These are phyloP conservation scores for Rubus parviflorus DNA, from an alignment of 306 rosid species.

Conservation along the genomic window DNA sequence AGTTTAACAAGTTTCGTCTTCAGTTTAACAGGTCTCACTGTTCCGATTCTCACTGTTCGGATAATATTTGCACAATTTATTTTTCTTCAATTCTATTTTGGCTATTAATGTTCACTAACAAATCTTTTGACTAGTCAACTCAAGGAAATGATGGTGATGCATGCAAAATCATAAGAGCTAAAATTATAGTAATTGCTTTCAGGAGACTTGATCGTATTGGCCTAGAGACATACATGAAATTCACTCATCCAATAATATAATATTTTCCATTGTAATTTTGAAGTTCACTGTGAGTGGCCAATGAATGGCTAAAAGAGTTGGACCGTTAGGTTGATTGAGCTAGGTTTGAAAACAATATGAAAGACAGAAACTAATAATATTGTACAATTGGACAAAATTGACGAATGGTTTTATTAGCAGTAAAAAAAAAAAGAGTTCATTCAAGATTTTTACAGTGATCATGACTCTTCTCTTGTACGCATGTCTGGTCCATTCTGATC, in stretches of 20 bases:
- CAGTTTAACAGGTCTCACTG: too few relatives aligned
- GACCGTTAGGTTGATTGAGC: slow-evolving; percentile 12
- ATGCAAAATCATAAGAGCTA: not conserved
- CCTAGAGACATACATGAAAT: not conserved
- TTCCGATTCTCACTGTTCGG: too few relatives aligned
- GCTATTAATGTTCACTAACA: not conserved
- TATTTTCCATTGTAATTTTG: not conserved
- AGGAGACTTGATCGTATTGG: not conserved
- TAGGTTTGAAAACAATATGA: slow-evolving; percentile 15
- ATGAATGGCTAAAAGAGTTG: slow-evolving; percentile 19
- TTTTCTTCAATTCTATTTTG: too few relatives aligned
- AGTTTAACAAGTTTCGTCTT: too few relatives aligned
- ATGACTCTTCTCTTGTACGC: slow-evolving; percentile 33
- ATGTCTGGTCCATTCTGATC: slow-evolving; percentile 34
- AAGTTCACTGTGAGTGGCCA: not conserved
- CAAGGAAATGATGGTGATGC: slow-evolving; percentile 11
- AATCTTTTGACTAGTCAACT: slow-evolving; percentile 19
- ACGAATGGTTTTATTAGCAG: not conserved
- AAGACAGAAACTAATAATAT: not conserved
- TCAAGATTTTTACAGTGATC: slow-evolving; percentile 16
- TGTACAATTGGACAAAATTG: not conserved
- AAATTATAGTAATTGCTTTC: not conserved
- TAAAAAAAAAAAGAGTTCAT: slow-evolving; percentile 25
- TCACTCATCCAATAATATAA: slow-evolving; percentile 6
- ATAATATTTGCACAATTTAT: too few relatives aligned